These are phyloP conservation scores for Breynia disticha DNA, from an alignment of 441 rosid genomes.

Conservation along the genomic window DNA sequence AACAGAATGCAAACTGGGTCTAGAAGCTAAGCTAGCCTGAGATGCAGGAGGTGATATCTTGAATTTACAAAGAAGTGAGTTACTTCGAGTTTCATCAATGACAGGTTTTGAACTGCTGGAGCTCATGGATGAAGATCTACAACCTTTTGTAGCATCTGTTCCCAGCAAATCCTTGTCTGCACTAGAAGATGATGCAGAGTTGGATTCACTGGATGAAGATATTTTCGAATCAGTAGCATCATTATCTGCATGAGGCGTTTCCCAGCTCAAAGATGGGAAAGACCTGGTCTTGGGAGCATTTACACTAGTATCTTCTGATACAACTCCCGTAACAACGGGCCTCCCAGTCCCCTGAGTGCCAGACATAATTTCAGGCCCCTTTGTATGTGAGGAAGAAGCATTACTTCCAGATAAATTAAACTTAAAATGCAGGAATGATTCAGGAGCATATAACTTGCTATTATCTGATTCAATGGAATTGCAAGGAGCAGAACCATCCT, in stretches of 20 bases:
- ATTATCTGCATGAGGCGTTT: slow-evolving; percentile 14
- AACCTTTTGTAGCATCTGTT: slow-evolving; percentile 15
- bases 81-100: slow-evolving; percentile 10
- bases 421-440: slow-evolving; percentile 35
- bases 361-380: slow-evolving; percentile 14
- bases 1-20: slow-evolving; percentile 21
- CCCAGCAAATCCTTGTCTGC: slow-evolving; percentile 8
- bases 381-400: slow-evolving; percentile 13
- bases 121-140: slow-evolving; percentile 19
- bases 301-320: slow-evolving; percentile 9
- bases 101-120: slow-evolving; percentile 23
- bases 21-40: slow-evolving; percentile 22
- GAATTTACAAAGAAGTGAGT: slow-evolving; percentile 23
- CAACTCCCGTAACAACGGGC: slow-evolving; percentile 15
- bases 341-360: slow-evolving; percentile 9
- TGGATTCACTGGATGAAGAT: slow-evolving; percentile 2
- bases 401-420: slow-evolving; percentile 30
- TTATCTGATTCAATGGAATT: slow-evolving; percentile 19
- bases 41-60: slow-evolving; percentile 21
- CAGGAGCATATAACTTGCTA: slow-evolving; percentile 21
- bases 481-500: slow-evolving; percentile 20
- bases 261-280: slow-evolving; percentile 19
- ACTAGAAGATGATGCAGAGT: slow-evolving; percentile 16
- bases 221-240: slow-evolving; percentile 11
- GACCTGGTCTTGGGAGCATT: slow-evolving; percentile 15